A percentile compares a stretch with the other conserved stretches of the same genome.
Conservation (phyloP, 192 early-diverging fungal species). For the Linderina pennispora region DNA sequence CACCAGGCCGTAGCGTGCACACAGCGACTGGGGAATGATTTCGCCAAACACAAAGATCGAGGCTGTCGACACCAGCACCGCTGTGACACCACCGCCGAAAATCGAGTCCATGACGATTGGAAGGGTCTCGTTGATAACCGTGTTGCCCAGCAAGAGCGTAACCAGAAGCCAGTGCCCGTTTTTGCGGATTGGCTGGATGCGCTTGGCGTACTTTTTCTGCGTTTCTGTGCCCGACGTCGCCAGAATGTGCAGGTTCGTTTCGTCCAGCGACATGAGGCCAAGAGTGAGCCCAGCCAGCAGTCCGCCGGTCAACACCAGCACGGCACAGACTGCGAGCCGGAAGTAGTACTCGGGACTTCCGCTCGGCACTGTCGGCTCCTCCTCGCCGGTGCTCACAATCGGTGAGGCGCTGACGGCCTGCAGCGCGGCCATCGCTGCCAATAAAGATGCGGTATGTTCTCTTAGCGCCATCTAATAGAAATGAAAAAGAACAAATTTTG, state of each 20-base stretch:
- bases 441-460: too few relatives aligned
- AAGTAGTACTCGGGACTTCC: conserved; percentile 9
- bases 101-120: conserved; percentile 80
- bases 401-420: too few relatives aligned
- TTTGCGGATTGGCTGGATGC: conserved; percentile 84
- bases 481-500: too few relatives aligned
- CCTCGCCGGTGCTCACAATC: too few relatives aligned
- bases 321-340: conserved; percentile 3
- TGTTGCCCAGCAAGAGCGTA: conserved; percentile 87
- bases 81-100: conserved; percentile 63
- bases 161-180: conserved; percentile 92
- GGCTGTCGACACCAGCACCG: conserved; percentile 81
- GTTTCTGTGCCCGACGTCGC: conserved; percentile 67
- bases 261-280: conserved; percentile 77
- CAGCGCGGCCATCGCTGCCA: neutral
- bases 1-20: conserved; percentile 79
- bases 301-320: conserved; percentile 8
- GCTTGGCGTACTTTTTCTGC: conserved; percentile 67
- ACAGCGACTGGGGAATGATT: conserved; percentile 91
- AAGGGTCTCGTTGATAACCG: conserved; percentile 91
- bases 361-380: neutral
- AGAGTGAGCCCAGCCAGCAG: conserved; percentile 68
- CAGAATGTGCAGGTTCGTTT: conserved; percentile 76
- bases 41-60: conserved; percentile 94
- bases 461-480: too few relatives aligned